Conservation (phyloP, 2,329 filamentous ascomycete genomes). For the Aspergillus sp. region DNA sequence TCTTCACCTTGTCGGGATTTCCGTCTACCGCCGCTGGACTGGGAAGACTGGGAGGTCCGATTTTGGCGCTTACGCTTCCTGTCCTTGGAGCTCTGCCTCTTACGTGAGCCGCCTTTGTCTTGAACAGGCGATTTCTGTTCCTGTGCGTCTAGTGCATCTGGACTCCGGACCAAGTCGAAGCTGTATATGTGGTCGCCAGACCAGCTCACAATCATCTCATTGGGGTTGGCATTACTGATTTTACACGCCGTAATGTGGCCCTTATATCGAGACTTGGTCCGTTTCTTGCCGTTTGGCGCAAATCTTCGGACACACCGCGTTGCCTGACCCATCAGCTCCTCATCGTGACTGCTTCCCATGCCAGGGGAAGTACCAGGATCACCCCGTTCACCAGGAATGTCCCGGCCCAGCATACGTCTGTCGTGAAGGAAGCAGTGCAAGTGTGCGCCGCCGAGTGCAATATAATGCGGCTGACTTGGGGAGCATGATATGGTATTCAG, state of each 20-base stretch:
- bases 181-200: constrained; percentile 66
- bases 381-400: constrained; percentile 56
- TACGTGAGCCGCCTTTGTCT: constrained; percentile 27
- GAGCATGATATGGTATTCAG: constrained; percentile 70
- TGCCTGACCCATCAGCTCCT: constrained; percentile 58
- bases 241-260: constrained; percentile 70
- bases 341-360: constrained; percentile 47
- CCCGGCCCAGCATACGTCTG: constrained; percentile 65
- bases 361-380: constrained; percentile 41
- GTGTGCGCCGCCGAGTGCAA: constrained; percentile 67
- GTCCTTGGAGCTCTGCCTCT: constrained; percentile 37
- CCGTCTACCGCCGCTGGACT: constrained; percentile 46
- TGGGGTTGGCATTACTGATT: constrained; percentile 67
- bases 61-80: constrained; percentile 60
- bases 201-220: constrained; percentile 69
- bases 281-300: constrained; percentile 59
- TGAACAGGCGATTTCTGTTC: constrained; percentile 25
- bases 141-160: constrained; percentile 52
- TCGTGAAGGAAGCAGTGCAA: constrained; percentile 69
- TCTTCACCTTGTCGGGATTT: constrained; percentile 49
- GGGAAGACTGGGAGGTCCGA: constrained; percentile 43
- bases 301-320: constrained; percentile 67
- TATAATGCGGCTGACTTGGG: constrained; percentile 66
- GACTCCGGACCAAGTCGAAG: constrained; percentile 62
- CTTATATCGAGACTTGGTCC: constrained; percentile 48